Conservation (phyloP, 2,329 filamentous ascomycete genomes). For the Sphaerostilbella broomeana region DNA sequence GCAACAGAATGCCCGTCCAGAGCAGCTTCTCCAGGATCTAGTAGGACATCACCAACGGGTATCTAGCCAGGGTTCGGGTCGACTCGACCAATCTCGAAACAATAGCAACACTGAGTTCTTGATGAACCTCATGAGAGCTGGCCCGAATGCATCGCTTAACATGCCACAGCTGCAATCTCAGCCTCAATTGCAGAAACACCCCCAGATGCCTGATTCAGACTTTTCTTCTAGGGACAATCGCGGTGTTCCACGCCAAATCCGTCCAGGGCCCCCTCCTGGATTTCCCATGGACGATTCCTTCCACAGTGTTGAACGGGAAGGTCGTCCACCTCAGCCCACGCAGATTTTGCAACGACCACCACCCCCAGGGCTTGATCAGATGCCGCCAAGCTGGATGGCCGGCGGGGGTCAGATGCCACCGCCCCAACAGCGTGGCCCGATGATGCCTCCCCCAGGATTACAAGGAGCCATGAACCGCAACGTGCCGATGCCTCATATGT, state of each 20-base stretch:
- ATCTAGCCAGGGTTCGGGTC: slow-evolving; percentile 43
- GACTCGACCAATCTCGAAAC: slow-evolving; percentile 41
- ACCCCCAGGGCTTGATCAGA: slow-evolving; percentile 54
- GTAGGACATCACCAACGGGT: slow-evolving; percentile 52
- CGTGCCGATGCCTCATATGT: slow-evolving; percentile 52
- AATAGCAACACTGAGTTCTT: slow-evolving; percentile 75
- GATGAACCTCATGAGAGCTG: slow-evolving; percentile 68
- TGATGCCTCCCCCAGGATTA: slow-evolving; percentile 57
- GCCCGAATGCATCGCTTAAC: slow-evolving; percentile 29
- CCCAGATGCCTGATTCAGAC: slow-evolving; percentile 34
- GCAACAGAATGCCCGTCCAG: slow-evolving; percentile 45
- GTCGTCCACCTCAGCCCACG: slow-evolving; percentile 47
- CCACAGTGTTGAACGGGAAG: slow-evolving; percentile 42
- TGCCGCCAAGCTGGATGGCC: slow-evolving; percentile 50
- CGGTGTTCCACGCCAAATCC: slow-evolving; percentile 34
- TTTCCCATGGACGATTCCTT: slow-evolving; percentile 49
- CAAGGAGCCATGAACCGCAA: slow-evolving; percentile 29
- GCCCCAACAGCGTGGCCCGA: slow-evolving; percentile 39
- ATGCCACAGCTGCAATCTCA: slow-evolving; percentile 47
- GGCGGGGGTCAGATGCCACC: slow-evolving; percentile 38
- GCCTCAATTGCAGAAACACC: slow-evolving; percentile 16
- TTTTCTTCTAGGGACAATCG: slow-evolving; percentile 31
- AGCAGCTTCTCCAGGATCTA: slow-evolving; percentile 56
- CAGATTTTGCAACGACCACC: slow-evolving; percentile 60
- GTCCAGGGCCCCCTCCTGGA: slow-evolving; percentile 41